phyloP scores from a whole-genome alignment of 495 filamentous ascomycete species.

The Podospora pseudopauciseta region DNA sequence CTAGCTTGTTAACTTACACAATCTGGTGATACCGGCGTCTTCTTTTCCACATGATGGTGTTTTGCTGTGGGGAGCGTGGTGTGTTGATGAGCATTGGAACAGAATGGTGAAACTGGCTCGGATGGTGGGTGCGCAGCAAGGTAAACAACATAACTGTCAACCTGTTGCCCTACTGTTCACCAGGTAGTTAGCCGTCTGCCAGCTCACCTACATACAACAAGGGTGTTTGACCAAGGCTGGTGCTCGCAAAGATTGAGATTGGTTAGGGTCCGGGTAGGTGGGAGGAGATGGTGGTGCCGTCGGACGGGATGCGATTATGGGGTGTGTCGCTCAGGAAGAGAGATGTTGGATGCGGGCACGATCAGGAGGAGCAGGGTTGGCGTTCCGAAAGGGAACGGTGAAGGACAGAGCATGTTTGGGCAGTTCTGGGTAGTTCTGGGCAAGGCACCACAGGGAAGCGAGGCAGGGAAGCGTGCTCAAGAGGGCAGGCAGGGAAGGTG shows the following conservation, averaged over 20 bases:
- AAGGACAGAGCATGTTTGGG: slow-evolving; percentile 3
- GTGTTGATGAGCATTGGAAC: no score
- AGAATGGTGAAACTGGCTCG: no score
- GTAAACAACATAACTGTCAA: no score
- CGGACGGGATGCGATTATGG: background rate
- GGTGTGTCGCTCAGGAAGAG: background rate
- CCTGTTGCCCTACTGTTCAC: background rate
- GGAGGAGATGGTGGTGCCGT: background rate
- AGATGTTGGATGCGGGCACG: background rate
- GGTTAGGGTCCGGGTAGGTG: background rate
- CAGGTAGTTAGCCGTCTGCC: background rate
- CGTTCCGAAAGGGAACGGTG: background rate
- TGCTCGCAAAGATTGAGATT: background rate
- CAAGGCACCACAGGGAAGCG: background rate
- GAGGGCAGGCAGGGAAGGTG: background rate
- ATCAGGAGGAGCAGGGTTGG: background rate
- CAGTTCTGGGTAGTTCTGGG: slow-evolving; percentile 3
- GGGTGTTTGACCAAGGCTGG: background rate
- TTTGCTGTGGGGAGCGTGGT: no score
- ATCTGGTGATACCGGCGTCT: no score
- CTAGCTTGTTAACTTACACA: no score
- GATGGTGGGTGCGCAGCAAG: no score
- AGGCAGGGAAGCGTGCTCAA: slow-evolving; percentile 1
- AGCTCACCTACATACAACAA: background rate
- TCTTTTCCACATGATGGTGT: no score